Conservation (phyloP, 2,329 filamentous ascomycete species). For the Rugonectria rugulosa region DNA sequence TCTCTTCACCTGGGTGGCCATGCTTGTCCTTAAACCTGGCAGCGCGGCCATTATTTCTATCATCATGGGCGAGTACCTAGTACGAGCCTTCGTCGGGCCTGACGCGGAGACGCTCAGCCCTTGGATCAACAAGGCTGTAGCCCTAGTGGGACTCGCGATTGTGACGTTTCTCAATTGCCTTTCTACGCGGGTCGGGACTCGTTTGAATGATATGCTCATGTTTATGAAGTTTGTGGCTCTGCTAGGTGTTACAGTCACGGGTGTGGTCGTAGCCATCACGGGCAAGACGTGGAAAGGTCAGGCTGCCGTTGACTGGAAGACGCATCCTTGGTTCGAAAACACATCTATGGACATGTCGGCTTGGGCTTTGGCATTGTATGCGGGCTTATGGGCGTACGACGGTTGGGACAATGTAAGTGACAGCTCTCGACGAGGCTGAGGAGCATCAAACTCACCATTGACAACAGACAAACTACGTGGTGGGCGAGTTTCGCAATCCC, state of each 20-base stretch:
- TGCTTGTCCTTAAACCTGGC: constrained; percentile 92
- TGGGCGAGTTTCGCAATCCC: constrained; percentile 94
- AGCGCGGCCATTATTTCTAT: constrained; percentile 94
- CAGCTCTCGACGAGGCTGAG: neutral
- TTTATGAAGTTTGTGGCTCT: constrained; percentile 95
- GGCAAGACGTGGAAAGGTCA: constrained; percentile 80
- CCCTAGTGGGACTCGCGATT: constrained; percentile 74
- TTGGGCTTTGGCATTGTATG: constrained; percentile 95
- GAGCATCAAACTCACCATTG: constrained; percentile 15
- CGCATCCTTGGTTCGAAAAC: constrained; percentile 84
- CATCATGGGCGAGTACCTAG: constrained; percentile 98
- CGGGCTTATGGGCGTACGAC: constrained; percentile 96
- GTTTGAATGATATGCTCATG: constrained; percentile 93
- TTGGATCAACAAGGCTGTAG: constrained; percentile 92
- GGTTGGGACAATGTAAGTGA: constrained; percentile 94
- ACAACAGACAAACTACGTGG: constrained; percentile 90
- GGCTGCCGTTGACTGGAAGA: constrained; percentile 87
- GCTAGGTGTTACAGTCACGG: constrained; percentile 84
- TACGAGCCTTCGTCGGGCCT: constrained; percentile 85
- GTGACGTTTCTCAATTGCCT: constrained; percentile 91
- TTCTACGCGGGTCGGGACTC: constrained; percentile 86
- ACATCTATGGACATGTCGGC: constrained; percentile 81
- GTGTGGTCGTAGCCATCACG: constrained; percentile 87
- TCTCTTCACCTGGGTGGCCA: constrained; percentile 94
- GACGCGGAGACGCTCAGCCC: constrained; percentile 80